Base-by-base conservation (phyloP, 2,329 filamentous ascomycete species). In the Aspergillus sp. region DNA sequence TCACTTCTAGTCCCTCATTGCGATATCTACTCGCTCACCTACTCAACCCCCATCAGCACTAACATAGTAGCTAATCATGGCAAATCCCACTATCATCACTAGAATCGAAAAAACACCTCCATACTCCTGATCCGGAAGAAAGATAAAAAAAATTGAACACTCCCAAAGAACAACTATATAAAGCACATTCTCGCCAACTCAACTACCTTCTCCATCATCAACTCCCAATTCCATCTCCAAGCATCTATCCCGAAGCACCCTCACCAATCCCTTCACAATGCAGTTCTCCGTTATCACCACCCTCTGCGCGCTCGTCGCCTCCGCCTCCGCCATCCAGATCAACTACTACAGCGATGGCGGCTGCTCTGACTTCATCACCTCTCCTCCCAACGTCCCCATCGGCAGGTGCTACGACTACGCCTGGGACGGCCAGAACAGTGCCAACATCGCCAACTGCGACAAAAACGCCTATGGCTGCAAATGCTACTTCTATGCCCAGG, bases 261-360 rank as follows among this genome's bases (percentile, higher is more conserved):
- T 12, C 12, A 12, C 9, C 12, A 11, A 16, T n/a, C 36, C 36
- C 14, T 39, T n/a, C 36, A 39, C 16, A 39, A 39, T 39, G 16
- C 12, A 39, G 16, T 39, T 39, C 36, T 16, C 36, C 36, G 12
- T 39, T 16, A 14, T 39, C 14, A 39, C 36, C 36, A 16, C 36
- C 36, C 12, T 39, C 36, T 39, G 36, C 36, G 36, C 36, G 36
- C 36, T 39, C 36, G 16, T 39, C 36, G 36, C 36, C 36, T 39
- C 50, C 36, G 29, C 14, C 26, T 36, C 50, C n/a, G 50, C 50
- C 16, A 36, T 36, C 20, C 16, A 54, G 29, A 52, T 58, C 18
- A 58, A 58, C 51, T 58, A 58, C 51, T 58, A 58, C 20, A 46
- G 39, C 18, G 50, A 58, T 20, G 50, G 56, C 42, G 56, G 56